Conservation (phyloP, 208 protist species). For the Blechomonas ayalai region DNA sequence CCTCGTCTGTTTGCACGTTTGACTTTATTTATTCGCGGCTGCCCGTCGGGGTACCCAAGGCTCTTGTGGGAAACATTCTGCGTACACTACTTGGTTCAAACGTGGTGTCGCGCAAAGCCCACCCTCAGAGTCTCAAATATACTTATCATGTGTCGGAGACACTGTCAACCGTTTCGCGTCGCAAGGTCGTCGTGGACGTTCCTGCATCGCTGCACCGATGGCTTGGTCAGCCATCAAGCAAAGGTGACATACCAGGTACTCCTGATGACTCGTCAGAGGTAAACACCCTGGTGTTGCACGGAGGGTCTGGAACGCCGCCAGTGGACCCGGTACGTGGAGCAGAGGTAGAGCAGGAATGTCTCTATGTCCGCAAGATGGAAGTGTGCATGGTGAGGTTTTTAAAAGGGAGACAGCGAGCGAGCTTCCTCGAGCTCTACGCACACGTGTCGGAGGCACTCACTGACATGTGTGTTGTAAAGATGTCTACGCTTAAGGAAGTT, state of each 20-base stretch:
- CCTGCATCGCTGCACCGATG: conserved; percentile 27
- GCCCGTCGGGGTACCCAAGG: conserved; percentile 32
- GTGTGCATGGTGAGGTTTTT: conserved; percentile 47
- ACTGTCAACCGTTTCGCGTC: conserved; percentile 15
- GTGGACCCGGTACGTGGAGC: not conserved
- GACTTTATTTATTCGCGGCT: conserved; percentile 27
- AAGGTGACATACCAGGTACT: conserved; percentile 6
- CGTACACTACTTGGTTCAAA: conserved; percentile 34
- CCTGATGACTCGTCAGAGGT: conserved; percentile 1
- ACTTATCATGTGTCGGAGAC: conserved; percentile 26
- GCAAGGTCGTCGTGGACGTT: conserved; percentile 39
- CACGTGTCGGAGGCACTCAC: conserved; percentile 14
- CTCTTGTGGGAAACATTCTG: conserved; percentile 40
- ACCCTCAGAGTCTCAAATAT: conserved; percentile 13
- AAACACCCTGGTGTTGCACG: conserved; percentile 2
- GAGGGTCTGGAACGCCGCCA: conserved; percentile 2
- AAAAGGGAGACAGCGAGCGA: conserved; percentile 26
- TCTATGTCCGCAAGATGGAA: conserved; percentile 31
- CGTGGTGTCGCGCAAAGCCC: conserved; percentile 36
- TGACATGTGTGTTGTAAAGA: conserved; percentile 19
- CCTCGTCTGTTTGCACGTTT: conserved; percentile 19
- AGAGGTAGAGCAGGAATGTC: not conserved
- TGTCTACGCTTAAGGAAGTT: conserved; percentile 38
- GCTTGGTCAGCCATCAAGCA: conserved; percentile 7
- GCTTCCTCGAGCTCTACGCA: conserved; percentile 29